Percentiles rank a stretch among this genome's conserved stretches.
Conservation (phyloP, 2,329 filamentous ascomycete genomes). For the Aspergillus intermedius region DNA sequence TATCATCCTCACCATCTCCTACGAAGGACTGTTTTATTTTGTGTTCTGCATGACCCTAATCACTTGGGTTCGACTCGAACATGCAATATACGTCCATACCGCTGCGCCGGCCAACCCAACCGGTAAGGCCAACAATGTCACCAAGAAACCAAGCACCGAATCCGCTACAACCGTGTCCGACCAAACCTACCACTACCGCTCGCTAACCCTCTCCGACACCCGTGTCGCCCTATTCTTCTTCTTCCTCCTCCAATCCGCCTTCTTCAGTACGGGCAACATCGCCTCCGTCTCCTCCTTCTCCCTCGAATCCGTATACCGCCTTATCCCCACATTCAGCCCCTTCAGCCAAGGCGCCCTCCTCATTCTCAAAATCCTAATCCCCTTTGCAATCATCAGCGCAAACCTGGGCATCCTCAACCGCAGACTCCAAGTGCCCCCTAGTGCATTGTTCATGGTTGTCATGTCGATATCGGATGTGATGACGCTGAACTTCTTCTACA, state of each 20-base stretch:
- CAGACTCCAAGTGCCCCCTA: constrained; percentile 73
- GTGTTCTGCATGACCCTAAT: constrained; percentile 76
- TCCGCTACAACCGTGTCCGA: constrained; percentile 29
- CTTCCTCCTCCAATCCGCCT: constrained; percentile 86
- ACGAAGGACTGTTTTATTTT: constrained; percentile 93
- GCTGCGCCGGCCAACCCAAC: constrained; percentile 15
- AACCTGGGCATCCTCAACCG: constrained; percentile 91
- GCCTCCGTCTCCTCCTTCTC: constrained; percentile 91
- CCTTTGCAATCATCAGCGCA: constrained; percentile 85
- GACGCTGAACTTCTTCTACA: constrained; percentile 95
- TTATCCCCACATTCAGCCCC: constrained; percentile 88
- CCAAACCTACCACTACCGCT: constrained; percentile 47
- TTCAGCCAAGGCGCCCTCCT: constrained; percentile 85
- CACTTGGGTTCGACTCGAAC: constrained; percentile 87
- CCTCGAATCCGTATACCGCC: constrained; percentile 77
- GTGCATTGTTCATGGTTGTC: constrained; percentile 86
- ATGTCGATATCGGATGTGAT: constrained; percentile 87
- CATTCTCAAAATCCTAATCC: constrained; percentile 82
- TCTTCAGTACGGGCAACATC: constrained; percentile 95
- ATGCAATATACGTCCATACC: constrained; percentile 56
- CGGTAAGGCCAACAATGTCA: constrained; percentile 5
- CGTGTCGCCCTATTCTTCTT: constrained; percentile 93
- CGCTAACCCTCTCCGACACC: constrained; percentile 72
- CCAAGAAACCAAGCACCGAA: constrained; percentile 18
- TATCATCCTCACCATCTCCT: constrained; percentile 93